Evolutionary conservation across 2,329 filamentous ascomycete genomes (phyloP).

Genomic region (Cephalotrichum gorgonifer): DNA sequence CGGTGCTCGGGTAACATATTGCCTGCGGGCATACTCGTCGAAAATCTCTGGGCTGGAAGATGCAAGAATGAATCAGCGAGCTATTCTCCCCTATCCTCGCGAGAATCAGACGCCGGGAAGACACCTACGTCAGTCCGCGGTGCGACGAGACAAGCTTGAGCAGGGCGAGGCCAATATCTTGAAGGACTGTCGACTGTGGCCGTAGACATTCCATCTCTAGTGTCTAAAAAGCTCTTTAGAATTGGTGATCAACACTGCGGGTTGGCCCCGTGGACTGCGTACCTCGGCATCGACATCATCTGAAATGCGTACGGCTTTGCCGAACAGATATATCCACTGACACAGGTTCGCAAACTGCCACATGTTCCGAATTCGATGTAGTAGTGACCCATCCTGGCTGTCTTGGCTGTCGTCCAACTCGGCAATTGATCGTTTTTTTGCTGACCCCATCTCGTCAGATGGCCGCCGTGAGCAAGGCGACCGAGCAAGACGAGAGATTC

Average conservation of each 20-base stretch:
- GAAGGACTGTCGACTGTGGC: conserved; percentile 61
- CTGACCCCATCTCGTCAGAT: neutral
- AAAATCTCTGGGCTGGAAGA: conserved; percentile 70
- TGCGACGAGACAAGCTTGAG: conserved; percentile 93
- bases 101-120: neutral
- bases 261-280: conserved; percentile 15
- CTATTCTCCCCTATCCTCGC: neutral
- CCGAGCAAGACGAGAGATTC: conserved; percentile 15
- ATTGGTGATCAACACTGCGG: neutral
- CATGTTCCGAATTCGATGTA: conserved; percentile 60
- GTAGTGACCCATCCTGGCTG: conserved; percentile 9
- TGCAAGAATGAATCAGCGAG: no score
- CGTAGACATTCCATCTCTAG: conserved; percentile 83
- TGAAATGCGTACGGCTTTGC: conserved; percentile 79
- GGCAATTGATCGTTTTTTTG: neutral
- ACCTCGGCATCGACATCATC: conserved; percentile 87
- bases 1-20: conserved; percentile 75
- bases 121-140: conserved; percentile 54
- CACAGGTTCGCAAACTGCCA: conserved; percentile 94
- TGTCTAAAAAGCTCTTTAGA: conserved; percentile 62
- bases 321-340: conserved; percentile 91
- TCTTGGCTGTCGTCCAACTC: neutral
- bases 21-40: conserved; percentile 84
- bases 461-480: neutral
- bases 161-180: conserved; percentile 74